Conservation (phyloP, 768 basidiomycete genomes). For the Naganishia randhawae region DNA sequence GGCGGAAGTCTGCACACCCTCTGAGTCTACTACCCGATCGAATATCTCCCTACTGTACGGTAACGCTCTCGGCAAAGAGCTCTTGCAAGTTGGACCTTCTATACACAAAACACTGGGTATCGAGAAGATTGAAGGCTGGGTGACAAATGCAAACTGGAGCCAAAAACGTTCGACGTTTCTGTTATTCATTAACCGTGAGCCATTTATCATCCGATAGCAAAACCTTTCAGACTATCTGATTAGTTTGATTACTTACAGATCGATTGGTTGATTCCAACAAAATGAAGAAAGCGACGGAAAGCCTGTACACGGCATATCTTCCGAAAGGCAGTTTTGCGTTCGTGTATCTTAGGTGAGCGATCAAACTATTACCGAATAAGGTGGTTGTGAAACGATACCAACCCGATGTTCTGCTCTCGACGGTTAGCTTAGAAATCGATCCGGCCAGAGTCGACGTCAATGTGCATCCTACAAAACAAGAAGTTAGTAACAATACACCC, state of each 20-base stretch:
- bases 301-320: conserved; percentile 74
- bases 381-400: neutral
- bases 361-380: neutral
- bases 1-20: conserved; percentile 78
- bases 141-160: conserved; percentile 83
- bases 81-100: conserved; percentile 53
- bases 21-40: conserved; percentile 61
- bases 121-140: conserved; percentile 72
- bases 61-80: conserved; percentile 70
- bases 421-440: conserved; percentile 68
- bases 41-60: conserved; percentile 80
- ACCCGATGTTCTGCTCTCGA: conserved; percentile 10
- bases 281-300: conserved; percentile 82
- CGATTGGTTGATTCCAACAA: conserved; percentile 83
- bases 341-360: conserved; percentile 80
- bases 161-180: conserved; percentile 79
- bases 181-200: conserved; percentile 90
- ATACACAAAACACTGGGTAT: conserved; percentile 51
- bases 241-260: conserved; percentile 56
- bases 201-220: neutral
- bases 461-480: conserved; percentile 94
- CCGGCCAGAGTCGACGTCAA: conserved; percentile 91
- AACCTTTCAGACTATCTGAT: neutral
- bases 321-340: conserved; percentile 88
- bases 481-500: conserved; percentile 53